Evolutionary conservation across 495 filamentous ascomycete species (phyloP).

Genomic region (Tetracladium setigerum): DNA sequence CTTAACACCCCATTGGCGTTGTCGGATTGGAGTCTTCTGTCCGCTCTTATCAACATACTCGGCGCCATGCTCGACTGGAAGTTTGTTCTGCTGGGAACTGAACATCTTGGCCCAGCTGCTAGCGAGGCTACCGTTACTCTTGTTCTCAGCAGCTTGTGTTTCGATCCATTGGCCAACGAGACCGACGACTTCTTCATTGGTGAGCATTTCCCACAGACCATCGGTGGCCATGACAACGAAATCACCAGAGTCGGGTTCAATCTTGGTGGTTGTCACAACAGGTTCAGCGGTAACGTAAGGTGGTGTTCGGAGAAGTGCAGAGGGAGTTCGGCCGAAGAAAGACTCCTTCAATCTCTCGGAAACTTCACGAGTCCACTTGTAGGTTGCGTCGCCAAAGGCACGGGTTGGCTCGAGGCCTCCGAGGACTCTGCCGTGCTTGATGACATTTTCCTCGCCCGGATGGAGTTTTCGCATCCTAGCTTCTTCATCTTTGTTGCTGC

Average conservation of each 20-base stretch:
- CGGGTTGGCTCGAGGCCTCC: conserved; percentile 87
- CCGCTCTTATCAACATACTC: conserved; percentile 30
- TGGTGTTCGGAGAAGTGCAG: conserved; percentile 71
- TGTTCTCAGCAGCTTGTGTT: conserved; percentile 43
- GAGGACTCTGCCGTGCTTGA: conserved; percentile 80
- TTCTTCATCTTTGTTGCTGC: conserved; percentile 73
- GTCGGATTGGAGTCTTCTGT: conserved; percentile 70
- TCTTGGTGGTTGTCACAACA: conserved; percentile 87
- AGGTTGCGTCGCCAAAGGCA: conserved; percentile 91
- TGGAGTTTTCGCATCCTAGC: conserved; percentile 76
- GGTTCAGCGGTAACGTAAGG: conserved; percentile 98
- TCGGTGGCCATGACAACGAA: conserved; percentile 97
- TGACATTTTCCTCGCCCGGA: conserved; percentile 78
- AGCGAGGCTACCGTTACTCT: conserved; percentile 27
- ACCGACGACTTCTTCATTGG: conserved; percentile 95
- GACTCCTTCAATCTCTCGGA: conserved; percentile 70
- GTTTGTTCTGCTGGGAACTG: conserved; percentile 35
- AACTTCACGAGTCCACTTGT: conserved; percentile 88
- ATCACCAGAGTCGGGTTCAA: conserved; percentile 83
- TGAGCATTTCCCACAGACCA: conserved; percentile 98
- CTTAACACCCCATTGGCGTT: conserved; percentile 75
- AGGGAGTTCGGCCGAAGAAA: conserved; percentile 77
- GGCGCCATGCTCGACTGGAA: conserved; percentile 49
- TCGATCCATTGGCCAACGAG: conserved; percentile 97
- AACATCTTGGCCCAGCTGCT: conserved; percentile 51